Evolutionary conservation across 164 flowering plant species (phyloP).

Genomic region (Umbilicus rupestris): DNA sequence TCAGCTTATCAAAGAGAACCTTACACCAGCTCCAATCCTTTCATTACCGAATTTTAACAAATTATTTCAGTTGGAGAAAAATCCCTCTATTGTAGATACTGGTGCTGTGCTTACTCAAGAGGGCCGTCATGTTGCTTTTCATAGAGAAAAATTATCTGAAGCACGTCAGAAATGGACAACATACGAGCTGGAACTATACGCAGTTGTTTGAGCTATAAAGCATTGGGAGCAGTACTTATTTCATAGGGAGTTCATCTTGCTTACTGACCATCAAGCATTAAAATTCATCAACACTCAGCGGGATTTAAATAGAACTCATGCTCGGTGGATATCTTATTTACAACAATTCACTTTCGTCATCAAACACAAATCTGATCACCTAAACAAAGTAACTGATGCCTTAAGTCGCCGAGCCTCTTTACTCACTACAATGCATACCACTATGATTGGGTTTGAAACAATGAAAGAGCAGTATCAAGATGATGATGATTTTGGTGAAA

Average conservation of each 20-base stretch:
- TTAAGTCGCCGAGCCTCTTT: not conserved
- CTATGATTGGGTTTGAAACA: slow-evolving; percentile 10
- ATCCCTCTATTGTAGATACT: not conserved
- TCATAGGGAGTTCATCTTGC: not conserved
- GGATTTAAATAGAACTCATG: not conserved
- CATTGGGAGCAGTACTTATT: too few species aligned
- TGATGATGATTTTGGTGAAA: slow-evolving; percentile 8
- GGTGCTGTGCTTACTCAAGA: not conserved
- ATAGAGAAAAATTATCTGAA: not conserved
- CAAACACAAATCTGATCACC: not conserved
- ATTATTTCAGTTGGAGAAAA: not conserved
- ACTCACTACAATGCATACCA: not conserved
- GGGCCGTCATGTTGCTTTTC: not conserved
- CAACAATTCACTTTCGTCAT: not conserved
- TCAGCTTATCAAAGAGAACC: not conserved
- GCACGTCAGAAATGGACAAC: not conserved
- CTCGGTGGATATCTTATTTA: not conserved
- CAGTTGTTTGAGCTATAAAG: not conserved
- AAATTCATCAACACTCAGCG: slow-evolving; percentile 3
- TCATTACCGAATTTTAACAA: not conserved
- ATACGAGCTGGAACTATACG: not conserved
- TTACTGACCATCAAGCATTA: not conserved
- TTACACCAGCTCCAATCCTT: not conserved
- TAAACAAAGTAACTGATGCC: not conserved
- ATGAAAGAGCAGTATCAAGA: slow-evolving; percentile 7